phyloP scores from a whole-genome alignment of 768 basidiomycete species.

The Lactifluus echinatus region DNA sequence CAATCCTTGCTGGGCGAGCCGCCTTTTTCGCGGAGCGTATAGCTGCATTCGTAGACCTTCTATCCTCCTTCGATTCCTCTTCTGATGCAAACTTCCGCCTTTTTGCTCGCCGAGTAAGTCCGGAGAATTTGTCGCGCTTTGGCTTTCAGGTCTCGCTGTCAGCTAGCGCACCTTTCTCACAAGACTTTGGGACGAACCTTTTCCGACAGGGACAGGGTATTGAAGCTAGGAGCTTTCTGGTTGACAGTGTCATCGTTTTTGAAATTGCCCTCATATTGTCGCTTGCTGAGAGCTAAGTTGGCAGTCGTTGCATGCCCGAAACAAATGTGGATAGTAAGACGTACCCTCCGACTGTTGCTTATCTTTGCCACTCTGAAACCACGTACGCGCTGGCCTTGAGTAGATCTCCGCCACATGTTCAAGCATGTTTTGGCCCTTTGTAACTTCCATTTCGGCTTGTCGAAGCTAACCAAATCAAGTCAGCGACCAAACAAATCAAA shows the following conservation, averaged over 20 bases:
- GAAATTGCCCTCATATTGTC: constrained; percentile 57
- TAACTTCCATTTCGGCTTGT: constrained; percentile 91
- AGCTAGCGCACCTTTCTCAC: background rate
- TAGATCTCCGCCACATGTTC: constrained; percentile 90
- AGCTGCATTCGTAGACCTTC: constrained; percentile 52
- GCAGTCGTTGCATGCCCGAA: background rate
- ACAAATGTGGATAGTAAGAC: constrained; percentile 3
- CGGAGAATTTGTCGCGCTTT: constrained; percentile 69
- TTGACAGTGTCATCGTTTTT: constrained; percentile 29
- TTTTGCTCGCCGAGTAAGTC: constrained; percentile 81
- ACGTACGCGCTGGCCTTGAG: constrained; percentile 90
- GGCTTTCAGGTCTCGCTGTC: constrained; percentile 35
- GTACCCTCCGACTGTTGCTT: constrained; percentile 74
- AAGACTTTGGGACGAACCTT: constrained; percentile 19
- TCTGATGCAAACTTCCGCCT: constrained; percentile 81
- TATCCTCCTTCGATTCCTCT: constrained; percentile 61
- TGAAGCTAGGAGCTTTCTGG: constrained; percentile 26
- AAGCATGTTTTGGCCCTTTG: constrained; percentile 91
- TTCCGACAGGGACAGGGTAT: constrained; percentile 31
- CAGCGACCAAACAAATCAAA: constrained; percentile 12
- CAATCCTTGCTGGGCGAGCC: constrained; percentile 65
- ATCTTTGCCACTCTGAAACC: constrained; percentile 91
- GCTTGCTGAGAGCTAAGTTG: constrained; percentile 60
- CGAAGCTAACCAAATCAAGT: constrained; percentile 46
- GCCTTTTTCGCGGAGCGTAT: constrained; percentile 86